A percentile compares a stretch with the other conserved stretches of the same genome.
These are phyloP conservation scores for Acanthamoeba healyi DNA, from an alignment of 208 protist species.

Conservation along the genomic window DNA sequence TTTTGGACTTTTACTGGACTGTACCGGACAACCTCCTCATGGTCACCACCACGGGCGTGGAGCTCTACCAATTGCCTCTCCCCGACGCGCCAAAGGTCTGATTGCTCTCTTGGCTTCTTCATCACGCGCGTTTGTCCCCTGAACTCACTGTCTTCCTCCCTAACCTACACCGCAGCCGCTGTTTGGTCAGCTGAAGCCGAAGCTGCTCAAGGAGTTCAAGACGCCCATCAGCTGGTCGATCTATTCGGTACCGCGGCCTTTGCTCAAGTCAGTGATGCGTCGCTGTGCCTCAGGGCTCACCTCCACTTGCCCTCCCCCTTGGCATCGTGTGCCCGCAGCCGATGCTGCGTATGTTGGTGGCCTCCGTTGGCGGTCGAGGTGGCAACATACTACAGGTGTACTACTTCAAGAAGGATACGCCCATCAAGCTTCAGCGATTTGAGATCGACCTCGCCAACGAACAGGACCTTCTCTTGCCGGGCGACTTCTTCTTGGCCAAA, in stretches of 20 bases:
- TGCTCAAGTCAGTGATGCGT: neutral
- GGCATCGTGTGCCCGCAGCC: neutral
- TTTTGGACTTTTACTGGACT: slow-evolving; percentile 51
- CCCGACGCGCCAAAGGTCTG: neutral
- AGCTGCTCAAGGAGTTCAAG: slow-evolving; percentile 56
- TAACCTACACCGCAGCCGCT: neutral
- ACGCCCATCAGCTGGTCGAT: neutral
- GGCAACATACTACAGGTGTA: neutral
- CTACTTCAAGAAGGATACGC: slow-evolving; percentile 42
- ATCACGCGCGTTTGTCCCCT: too few species aligned
- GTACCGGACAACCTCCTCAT: slow-evolving; percentile 28
- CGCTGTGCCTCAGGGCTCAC: too few species aligned
- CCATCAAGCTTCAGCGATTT: slow-evolving; percentile 33
- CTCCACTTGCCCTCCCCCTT: too few species aligned
- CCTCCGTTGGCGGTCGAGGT: neutral
- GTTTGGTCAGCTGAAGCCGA: slow-evolving; percentile 3
- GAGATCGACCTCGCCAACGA: slow-evolving; percentile 14
- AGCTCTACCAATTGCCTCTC: slow-evolving; percentile 45
- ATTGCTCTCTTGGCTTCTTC: neutral
- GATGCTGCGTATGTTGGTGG: neutral
- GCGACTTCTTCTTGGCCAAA: slow-evolving; percentile 18
- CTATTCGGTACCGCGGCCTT: slow-evolving; percentile 1
- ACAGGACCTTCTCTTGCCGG: neutral
- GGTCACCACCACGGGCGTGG: slow-evolving; percentile 21
- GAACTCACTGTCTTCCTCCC: neutral